phyloP scores from a whole-genome alignment of 768 basidiomycete species.

The Collybiopsis luxurians region DNA sequence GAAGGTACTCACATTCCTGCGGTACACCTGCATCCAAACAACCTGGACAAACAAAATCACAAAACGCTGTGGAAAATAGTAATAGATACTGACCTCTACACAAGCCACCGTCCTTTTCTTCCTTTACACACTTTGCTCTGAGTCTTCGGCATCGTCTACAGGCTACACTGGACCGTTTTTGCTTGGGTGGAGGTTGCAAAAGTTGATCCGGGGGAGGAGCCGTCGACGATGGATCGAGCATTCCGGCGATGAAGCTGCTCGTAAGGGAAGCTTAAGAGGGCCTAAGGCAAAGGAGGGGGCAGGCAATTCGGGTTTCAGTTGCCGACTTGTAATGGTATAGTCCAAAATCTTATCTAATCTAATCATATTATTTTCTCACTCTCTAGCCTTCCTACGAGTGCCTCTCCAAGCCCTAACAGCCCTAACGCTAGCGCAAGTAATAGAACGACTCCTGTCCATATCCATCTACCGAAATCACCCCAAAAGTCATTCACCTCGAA shows the following conservation, averaged over 20 bases:
- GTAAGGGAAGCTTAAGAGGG: background rate
- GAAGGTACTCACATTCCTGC: constrained; percentile 12
- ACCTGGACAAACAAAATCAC: background rate
- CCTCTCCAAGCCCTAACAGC: background rate
- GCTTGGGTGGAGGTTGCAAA: constrained; percentile 10
- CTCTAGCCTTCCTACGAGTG: background rate
- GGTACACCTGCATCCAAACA: constrained; percentile 12
- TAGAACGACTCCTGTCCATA: background rate
- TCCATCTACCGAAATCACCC: constrained; percentile 43
- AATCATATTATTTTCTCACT: too few species aligned
- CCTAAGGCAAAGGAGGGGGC: background rate
- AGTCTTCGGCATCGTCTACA: constrained; percentile 12
- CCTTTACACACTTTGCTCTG: constrained; percentile 13
- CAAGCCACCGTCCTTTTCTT: constrained; percentile 8
- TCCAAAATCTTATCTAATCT: too few species aligned
- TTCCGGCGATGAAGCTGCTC: background rate
- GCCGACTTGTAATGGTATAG: too few species aligned
- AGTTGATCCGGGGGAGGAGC: constrained; percentile 9
- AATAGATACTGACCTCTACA: background rate
- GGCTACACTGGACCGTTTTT: constrained; percentile 13
- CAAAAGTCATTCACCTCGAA: constrained; percentile 65
- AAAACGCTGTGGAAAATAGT: background rate
- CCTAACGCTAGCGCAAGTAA: background rate
- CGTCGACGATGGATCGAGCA: constrained; percentile 11
- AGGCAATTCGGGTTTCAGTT: background rate